Evolutionary conservation across 352 stramenopile genomes (phyloP), one percentile per base, ranked within the genome.

Genomic region (Saprolegnia parasitica): DNA sequence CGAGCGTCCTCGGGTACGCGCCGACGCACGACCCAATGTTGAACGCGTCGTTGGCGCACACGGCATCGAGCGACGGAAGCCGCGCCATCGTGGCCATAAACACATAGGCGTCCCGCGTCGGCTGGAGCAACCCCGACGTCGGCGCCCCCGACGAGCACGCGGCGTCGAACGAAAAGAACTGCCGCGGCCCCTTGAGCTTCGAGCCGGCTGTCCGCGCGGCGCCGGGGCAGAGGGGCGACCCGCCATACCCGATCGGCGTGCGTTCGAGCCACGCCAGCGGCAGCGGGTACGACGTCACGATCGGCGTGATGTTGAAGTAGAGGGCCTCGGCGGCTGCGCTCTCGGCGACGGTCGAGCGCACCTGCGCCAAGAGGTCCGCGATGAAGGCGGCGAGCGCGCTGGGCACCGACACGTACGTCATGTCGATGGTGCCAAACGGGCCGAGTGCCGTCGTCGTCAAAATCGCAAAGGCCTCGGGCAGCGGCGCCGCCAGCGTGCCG

Each of bases 351-450:
- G 42, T 49, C 42, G 42, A n/a, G 3, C 42, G 42, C 11, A 49
- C 13, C 3, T 15, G 18, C 13, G 11, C 42, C 13, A 49, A n/a
- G 18, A 49, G 42, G 42, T 49, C 18, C 1, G 3, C 13, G 42
- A 49, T 15, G 42, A 49, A 49, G 18, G 42, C 8, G 13, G 42
- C 42, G 42, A 49, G 42, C 42, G 13, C 13, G 18, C 3, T 2
- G 4, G 65, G 49, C 5, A 39, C 13, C 11, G 21, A 11, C 8
- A 71, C 23, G 24, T 55, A 65, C 11, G 13, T 26, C 65, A 71
- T 71, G 39, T 71, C 65, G 9, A 71, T 52, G 9, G 42, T 45
- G 18, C 65, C 65, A 49, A 71, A 65, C 5, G 65, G 23, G 0
- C 65, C 65, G 4, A 71, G 20, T 10, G 42, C 42, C 15, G 24